These are phyloP conservation scores for Pulicaria dysenterica DNA, from an alignment of 129 eudicot genomes.

Conservation along the genomic window DNA sequence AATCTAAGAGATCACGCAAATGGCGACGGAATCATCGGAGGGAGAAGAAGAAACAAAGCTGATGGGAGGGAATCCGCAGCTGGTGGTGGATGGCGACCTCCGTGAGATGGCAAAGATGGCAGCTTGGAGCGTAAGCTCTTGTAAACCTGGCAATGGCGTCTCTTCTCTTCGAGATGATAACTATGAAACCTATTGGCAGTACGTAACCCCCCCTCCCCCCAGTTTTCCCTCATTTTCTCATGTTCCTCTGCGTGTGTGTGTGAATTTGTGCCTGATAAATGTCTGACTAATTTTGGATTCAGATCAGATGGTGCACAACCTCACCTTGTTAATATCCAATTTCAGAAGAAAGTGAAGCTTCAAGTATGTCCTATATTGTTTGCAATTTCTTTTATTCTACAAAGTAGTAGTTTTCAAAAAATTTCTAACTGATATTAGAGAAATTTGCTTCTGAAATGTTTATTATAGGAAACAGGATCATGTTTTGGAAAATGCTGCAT, in stretches of 20 bases:
- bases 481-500: no score
- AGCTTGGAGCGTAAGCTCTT: constrained; percentile 98
- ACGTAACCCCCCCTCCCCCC: background rate
- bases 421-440: no score
- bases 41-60: constrained; percentile 93
- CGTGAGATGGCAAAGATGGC: constrained; percentile 90
- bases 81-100: constrained; percentile 70
- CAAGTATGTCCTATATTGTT: constrained; percentile 44
- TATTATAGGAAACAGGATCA: no score
- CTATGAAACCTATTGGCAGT: constrained; percentile 97
- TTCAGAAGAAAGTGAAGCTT: constrained; percentile 89
- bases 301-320: constrained; percentile 98
- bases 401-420: no score
- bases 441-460: no score
- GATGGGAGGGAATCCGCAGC: constrained; percentile 67
- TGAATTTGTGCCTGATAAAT: constrained; percentile 16
- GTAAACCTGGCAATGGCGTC: constrained; percentile 93
- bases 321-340: constrained; percentile 89
- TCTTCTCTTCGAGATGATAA: constrained; percentile 83
- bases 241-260: background rate
- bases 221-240: background rate
- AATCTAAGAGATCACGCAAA: constrained; percentile 14
- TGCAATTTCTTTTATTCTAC: background rate
- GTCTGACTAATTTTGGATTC: constrained; percentile 27
- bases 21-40: constrained; percentile 89